phyloP scores from a whole-genome alignment of 2,329 filamentous ascomycete species.

The Grosmannia clavigera region DNA sequence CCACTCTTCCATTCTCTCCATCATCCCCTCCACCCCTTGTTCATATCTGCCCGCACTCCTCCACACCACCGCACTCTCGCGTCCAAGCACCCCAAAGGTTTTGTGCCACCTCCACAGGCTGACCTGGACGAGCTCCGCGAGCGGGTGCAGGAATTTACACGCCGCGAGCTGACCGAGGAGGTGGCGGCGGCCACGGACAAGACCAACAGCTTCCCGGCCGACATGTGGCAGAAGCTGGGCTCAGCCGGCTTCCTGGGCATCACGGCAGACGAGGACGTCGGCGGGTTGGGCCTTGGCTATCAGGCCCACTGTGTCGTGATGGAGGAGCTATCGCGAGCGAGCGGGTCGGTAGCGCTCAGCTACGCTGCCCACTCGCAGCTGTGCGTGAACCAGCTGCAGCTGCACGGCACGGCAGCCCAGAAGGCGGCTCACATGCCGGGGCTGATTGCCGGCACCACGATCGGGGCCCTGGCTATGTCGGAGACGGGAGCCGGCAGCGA shows the following conservation, averaged over 20 bases:
- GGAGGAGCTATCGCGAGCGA: constrained; percentile 86
- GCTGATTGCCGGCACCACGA: constrained; percentile 64
- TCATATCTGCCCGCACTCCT: neutral
- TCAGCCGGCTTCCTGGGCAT: constrained; percentile 86
- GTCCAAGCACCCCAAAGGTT: constrained; percentile 47
- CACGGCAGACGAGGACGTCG: constrained; percentile 85
- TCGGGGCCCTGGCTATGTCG: constrained; percentile 90
- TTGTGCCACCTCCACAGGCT: constrained; percentile 53
- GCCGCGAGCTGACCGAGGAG: constrained; percentile 75
- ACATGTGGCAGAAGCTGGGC: constrained; percentile 90
- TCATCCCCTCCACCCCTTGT: neutral
- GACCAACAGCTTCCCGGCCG: constrained; percentile 74
- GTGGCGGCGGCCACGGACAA: constrained; percentile 74
- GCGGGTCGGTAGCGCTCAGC: constrained; percentile 71
- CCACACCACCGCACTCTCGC: constrained; percentile 30
- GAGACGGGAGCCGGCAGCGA: constrained; percentile 86
- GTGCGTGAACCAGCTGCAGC: constrained; percentile 89
- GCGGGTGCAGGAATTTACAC: constrained; percentile 77
- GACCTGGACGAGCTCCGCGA: constrained; percentile 75
- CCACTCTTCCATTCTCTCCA: neutral
- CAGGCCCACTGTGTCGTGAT: constrained; percentile 93
- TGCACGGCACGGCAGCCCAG: constrained; percentile 72
- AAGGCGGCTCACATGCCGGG: constrained; percentile 71
- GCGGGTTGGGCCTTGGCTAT: constrained; percentile 84
- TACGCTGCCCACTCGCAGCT: constrained; percentile 95